phyloP scores from a whole-genome alignment of 371 early-diverging fungal genomes.

The Mucor irregularis region DNA sequence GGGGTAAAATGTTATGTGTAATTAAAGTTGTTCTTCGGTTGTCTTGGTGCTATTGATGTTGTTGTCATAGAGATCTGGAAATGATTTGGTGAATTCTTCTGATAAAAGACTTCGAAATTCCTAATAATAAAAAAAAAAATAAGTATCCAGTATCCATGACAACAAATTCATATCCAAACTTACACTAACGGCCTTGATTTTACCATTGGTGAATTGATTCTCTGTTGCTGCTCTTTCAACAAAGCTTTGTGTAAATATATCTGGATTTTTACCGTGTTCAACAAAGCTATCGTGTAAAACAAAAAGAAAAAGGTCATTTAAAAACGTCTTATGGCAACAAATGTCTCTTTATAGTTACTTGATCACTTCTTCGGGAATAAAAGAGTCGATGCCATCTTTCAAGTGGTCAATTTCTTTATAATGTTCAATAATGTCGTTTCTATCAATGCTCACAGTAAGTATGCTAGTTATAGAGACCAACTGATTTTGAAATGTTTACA shows the following conservation, averaged over 20 bases:
- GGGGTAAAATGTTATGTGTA: too few relatives aligned
- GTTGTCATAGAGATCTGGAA: slow-evolving; percentile 44
- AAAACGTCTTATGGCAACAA: slow-evolving; percentile 29
- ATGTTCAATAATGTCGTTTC: slow-evolving; percentile 64
- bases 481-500: slow-evolving; percentile 39
- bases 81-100: slow-evolving; percentile 46
- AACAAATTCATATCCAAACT: background rate
- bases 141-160: background rate
- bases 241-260: slow-evolving; percentile 73
- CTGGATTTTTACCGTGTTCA: slow-evolving; percentile 73
- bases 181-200: slow-evolving; percentile 68
- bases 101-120: slow-evolving; percentile 40
- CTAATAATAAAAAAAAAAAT: slow-evolving; percentile 14
- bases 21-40: too few relatives aligned
- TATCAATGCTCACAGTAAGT: too few relatives aligned
- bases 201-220: slow-evolving; percentile 79
- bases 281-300: slow-evolving; percentile 45
- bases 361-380: slow-evolving; percentile 73
- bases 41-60: too few relatives aligned
- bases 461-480: background rate
- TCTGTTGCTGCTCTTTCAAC: slow-evolving; percentile 76
- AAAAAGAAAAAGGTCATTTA: background rate
- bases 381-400: slow-evolving; percentile 58
- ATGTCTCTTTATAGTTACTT: too few relatives aligned
- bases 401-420: slow-evolving; percentile 60